phyloP scores from a whole-genome alignment of 2,329 filamentous ascomycete species.

The Aureobasidium namibiae region DNA sequence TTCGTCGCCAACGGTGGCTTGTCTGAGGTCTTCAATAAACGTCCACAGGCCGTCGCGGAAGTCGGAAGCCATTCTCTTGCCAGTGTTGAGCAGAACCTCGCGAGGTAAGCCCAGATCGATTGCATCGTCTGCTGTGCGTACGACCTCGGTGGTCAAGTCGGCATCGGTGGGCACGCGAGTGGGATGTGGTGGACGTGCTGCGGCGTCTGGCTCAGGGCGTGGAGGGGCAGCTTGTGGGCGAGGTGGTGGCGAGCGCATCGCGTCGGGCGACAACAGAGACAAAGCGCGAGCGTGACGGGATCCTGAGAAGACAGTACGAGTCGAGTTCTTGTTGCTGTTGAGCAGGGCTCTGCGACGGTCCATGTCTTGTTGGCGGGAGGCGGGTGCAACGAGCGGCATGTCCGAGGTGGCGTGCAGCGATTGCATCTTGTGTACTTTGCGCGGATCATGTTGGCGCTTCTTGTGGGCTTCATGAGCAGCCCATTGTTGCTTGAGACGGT shows the following conservation, averaged over 20 bases:
- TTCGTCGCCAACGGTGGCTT: constrained; percentile 94
- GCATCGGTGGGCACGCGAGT: constrained; percentile 12
- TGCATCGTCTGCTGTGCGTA: constrained; percentile 27
- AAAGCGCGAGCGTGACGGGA: constrained; percentile 57
- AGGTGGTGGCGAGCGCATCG: constrained; percentile 5
- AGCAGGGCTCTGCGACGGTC: constrained; percentile 66
- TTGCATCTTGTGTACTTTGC: constrained; percentile 51
- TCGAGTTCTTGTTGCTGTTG: constrained; percentile 38
- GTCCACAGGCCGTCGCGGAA: constrained; percentile 85
- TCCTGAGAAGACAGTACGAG: constrained; percentile 54
- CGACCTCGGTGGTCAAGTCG: constrained; percentile 20
- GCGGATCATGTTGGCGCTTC: constrained; percentile 58
- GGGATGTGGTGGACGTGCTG: constrained; percentile 2
- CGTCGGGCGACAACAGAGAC: constrained; percentile 69
- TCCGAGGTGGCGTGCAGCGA: constrained; percentile 36
- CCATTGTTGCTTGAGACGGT: constrained; percentile 75
- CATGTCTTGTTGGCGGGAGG: constrained; percentile 46
- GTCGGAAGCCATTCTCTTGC: constrained; percentile 79
- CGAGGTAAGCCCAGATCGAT: constrained; percentile 28
- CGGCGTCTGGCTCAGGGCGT: not conserved
- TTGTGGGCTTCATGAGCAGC: constrained; percentile 65
- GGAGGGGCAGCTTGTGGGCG: not conserved
- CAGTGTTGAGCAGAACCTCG: constrained; percentile 46
- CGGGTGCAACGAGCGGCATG: not conserved
- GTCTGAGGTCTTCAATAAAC: constrained; percentile 89